Evolutionary conservation across 192 early-diverging fungal genomes (phyloP), one percentile per base, ranked within the genome.

Genomic region (Glomus cerebriforme): DNA sequence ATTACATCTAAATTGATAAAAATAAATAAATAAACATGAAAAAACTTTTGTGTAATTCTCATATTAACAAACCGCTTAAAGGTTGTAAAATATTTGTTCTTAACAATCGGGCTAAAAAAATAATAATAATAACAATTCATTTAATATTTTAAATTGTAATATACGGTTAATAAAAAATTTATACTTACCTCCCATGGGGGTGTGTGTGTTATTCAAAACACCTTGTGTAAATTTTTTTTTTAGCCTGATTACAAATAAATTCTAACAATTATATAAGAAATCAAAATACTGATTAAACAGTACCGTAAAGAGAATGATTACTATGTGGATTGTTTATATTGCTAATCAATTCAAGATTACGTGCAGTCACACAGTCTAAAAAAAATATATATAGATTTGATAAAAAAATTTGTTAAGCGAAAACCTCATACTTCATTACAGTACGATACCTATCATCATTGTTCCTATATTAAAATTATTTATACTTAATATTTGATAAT

Each of bases 71-170:
- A 85, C 83, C 85, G 17, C 62, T 89, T 3, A 81, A 73, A 19
- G 95, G 96, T 80, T 96, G 94, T 22, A 97, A 70, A 13, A 96
- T 92, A 81, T 89, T 95, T 39, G 88, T 86, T 6, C 92, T 88
- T 34, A 97, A 84, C 22, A 96, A 79, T 4, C 94, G 87, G 19
- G 88, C 82, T 29, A 83, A 77, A 79, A 32, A 81, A 82, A 24
- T 64, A 63, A 29, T 82, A 85, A 62, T 85, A 80, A 29, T 29
- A 32, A 35, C 10, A 8, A 67, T 27, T 35, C 9, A 9, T 6
- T 32, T 7, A 7, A 37, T 35, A 19, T n/a, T n/a, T n/a, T n/a
- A n/a, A n/a, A n/a, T n/a, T n/a, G n/a, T n/a, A n/a, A n/a, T n/a
- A n/a, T n/a, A n/a, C n/a, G n/a, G n/a, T n/a, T n/a, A 43, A 3